Evolutionary conservation across 306 rosid genomes (phyloP).

Genomic region (Quercus berberidifolia): DNA sequence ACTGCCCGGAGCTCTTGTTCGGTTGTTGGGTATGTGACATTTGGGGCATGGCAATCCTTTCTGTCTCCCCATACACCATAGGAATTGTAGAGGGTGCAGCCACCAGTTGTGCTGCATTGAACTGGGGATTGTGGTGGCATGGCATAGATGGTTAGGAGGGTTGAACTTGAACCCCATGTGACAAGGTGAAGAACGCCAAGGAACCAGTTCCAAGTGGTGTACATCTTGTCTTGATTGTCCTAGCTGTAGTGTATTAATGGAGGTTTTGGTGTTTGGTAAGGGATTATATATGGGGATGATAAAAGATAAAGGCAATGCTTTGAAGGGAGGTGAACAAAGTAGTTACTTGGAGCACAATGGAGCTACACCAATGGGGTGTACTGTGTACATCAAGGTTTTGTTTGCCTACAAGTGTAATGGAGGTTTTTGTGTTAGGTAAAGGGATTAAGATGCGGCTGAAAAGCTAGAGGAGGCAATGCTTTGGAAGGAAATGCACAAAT

Average conservation of each 20-base stretch:
- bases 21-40: constrained; percentile 48
- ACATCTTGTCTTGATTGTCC: constrained; percentile 9
- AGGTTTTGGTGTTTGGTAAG: not conserved
- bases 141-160: constrained; percentile 17
- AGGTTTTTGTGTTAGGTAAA: not conserved
- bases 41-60: constrained; percentile 33
- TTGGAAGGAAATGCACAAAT: not conserved
- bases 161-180: not conserved
- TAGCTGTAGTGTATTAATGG: not conserved
- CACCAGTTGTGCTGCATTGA: constrained; percentile 37
- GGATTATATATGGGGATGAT: not conserved
- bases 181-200: constrained; percentile 12
- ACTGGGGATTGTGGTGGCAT: constrained; percentile 47
- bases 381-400: not conserved
- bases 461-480: not conserved
- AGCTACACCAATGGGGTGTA: not conserved
- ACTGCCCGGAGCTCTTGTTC: constrained; percentile 53
- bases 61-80: constrained; percentile 75
- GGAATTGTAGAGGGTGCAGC: constrained; percentile 65
- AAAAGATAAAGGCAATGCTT: too few species aligned
- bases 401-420: not conserved
- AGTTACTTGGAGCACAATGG: too few species aligned
- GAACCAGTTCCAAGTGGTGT: constrained; percentile 4
- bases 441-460: not conserved
- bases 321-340: too few species aligned